Percentiles rank a stretch among this genome's conserved stretches.
Conservation (phyloP, 176 grass and related monocot genomes). For the Raddia distichophylla region DNA sequence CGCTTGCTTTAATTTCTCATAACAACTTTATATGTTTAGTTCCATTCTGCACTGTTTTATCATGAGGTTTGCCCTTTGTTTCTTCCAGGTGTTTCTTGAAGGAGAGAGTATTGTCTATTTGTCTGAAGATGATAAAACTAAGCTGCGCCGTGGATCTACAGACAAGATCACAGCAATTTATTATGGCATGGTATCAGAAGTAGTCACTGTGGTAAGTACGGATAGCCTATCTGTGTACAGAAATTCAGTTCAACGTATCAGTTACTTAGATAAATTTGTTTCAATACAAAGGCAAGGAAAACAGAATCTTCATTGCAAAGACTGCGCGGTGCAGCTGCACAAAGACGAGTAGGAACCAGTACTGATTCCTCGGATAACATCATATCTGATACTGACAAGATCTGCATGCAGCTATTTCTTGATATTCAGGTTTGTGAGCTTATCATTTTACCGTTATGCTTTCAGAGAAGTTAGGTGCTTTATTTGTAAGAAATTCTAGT, state of each 20-base stretch:
- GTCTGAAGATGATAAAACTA: constrained; percentile 70
- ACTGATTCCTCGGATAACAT: constrained; percentile 78
- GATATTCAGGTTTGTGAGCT: constrained; percentile 76
- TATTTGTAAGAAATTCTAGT: constrained; percentile 10
- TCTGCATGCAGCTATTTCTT: constrained; percentile 99
- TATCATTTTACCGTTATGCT: not conserved
- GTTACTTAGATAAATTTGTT: constrained; percentile 23
- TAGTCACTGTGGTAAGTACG: constrained; percentile 87
- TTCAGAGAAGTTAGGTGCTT: not conserved
- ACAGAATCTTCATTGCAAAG: constrained; percentile 94
- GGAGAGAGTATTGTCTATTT: constrained; percentile 65
- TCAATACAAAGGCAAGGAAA: constrained; percentile 72
- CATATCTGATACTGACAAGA: constrained; percentile 99
- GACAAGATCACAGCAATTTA: constrained; percentile 85
- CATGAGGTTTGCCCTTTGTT: constrained; percentile 1
- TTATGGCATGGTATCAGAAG: constrained; percentile 83
- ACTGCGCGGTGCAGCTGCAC: constrained; percentile 89
- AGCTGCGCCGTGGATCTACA: constrained; percentile 56
- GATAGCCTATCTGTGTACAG: constrained; percentile 22
- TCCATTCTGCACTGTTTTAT: not conserved
- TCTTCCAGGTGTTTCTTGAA: constrained; percentile 79
- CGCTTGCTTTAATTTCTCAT: constrained; percentile 11
- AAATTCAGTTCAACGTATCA: not conserved
- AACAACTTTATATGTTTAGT: not conserved
- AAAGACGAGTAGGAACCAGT: constrained; percentile 85